A percentile compares a stretch with the other conserved stretches of the same genome.
Evolutionary conservation across 2,329 filamentous ascomycete species (phyloP).

Genomic region (Emmonsia crescens): DNA sequence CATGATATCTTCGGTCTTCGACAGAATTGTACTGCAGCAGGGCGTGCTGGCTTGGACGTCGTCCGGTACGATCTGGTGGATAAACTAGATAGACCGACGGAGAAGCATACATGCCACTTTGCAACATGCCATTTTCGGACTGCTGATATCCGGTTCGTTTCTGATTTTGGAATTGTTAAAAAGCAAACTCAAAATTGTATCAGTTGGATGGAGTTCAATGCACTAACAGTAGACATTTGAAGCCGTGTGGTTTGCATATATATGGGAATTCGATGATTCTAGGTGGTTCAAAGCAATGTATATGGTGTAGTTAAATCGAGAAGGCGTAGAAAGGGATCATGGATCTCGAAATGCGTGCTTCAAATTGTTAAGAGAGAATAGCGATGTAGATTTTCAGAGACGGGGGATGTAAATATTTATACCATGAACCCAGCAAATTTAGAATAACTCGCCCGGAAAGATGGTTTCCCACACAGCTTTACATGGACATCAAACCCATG

Average conservation of each 20-base stretch:
- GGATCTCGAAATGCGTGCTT: not conserved
- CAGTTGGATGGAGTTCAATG: not conserved
- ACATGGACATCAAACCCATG: not conserved
- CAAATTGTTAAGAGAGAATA: not conserved
- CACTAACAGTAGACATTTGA: conserved; percentile 2
- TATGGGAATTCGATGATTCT: not conserved
- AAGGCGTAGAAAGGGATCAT: not conserved
- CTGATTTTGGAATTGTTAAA: not conserved
- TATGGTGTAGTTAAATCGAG: not conserved
- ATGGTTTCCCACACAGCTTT: not conserved
- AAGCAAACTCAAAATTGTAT: not conserved
- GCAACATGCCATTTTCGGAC: conserved; percentile 5
- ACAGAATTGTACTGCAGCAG: conserved; percentile 12
- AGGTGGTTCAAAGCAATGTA: not conserved
- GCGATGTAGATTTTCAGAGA: not conserved
- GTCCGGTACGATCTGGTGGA: conserved; percentile 8
- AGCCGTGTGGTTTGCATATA: not conserved
- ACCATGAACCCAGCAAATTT: not conserved
- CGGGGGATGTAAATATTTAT: not conserved
- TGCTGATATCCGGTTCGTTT: conserved; percentile 4
- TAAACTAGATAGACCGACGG: conserved; percentile 11
- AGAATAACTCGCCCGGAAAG: not conserved
- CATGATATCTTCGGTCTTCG: conserved; percentile 3
- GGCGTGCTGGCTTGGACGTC: conserved; percentile 10
- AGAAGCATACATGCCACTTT: conserved; percentile 9